Conservation (phyloP, 192 early-diverging fungal species). For the Martensiomyces pterosporus region DNA sequence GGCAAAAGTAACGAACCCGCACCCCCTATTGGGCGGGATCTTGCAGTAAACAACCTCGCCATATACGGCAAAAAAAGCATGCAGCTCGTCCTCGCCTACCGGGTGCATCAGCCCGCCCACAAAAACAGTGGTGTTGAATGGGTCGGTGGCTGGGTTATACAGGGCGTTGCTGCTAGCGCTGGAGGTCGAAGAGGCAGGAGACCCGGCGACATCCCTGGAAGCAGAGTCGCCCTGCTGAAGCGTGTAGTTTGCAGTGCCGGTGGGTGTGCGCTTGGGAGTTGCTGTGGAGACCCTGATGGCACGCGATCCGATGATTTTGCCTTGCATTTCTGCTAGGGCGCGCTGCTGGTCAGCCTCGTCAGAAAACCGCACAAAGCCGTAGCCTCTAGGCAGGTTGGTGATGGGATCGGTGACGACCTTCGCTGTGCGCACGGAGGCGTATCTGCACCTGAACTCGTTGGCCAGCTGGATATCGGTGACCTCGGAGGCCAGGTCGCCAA, state of each 20-base stretch:
- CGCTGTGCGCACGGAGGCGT: constrained; percentile 81
- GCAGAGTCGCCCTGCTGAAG: constrained; percentile 4
- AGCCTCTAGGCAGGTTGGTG: constrained; percentile 80
- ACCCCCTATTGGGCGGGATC: constrained; percentile 91
- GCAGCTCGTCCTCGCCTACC: constrained; percentile 84
- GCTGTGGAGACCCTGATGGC: constrained; percentile 88
- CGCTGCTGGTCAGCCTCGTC: constrained; percentile 85
- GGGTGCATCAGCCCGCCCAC: constrained; percentile 85
- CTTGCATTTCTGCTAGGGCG: constrained; percentile 88
- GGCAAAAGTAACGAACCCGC: constrained; percentile 92
- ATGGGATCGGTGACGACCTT: constrained; percentile 89
- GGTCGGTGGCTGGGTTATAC: constrained; percentile 60
- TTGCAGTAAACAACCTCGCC: constrained; percentile 92
- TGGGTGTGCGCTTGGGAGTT: constrained; percentile 54
- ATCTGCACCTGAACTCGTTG: constrained; percentile 79
- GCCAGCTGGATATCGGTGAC: constrained; percentile 70
- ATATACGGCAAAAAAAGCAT: constrained; percentile 76
- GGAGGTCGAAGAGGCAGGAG: constrained; percentile 28
- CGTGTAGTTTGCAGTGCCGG: no score
- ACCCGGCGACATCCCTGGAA: constrained; percentile 21
- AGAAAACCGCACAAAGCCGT: constrained; percentile 92
- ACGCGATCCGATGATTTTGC: constrained; percentile 73
- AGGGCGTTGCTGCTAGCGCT: constrained; percentile 33
- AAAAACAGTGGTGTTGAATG: constrained; percentile 95
- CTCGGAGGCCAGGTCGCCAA: constrained; percentile 90